Base-by-base conservation (phyloP, 1,139 yeast genomes). In the Spathaspora sp. region DNA sequence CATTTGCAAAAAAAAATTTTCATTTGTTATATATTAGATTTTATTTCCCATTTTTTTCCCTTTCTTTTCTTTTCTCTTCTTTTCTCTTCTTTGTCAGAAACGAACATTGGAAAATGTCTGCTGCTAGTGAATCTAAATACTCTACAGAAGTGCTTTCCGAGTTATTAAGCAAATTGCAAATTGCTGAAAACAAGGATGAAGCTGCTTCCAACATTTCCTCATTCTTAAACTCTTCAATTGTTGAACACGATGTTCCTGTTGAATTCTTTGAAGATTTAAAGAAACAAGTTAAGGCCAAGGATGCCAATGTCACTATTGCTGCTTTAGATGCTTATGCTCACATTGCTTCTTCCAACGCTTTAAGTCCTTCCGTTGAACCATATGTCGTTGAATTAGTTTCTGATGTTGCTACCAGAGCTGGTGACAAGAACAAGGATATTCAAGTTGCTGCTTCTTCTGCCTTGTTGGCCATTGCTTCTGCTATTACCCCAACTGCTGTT, bases 211-310 rank as follows among this genome's bases (percentile, higher is more conserved):
- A 89, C 70, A 88, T 93, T 65, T 83, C 98, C 58, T 83, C 95
- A 54, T 91, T 93, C 80, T 82, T 93, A 75, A 93, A 91, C 78
- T 95, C 97, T 59, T 89, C 95, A 65, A 90, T 91, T 74, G 93
- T 91, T 71, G 99, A 93, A 80, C 98, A 93, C 76, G 98, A 91
- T 76, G 95, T 91, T 59, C 99, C 99, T 64, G 84, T 79, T 65
- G 84, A 83, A 68, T 90, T 91, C 81, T 89, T 91, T 71, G 72
- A 70, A 53, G 84, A 86, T 68, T 82, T 93, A 70, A 78, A 80
- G 71, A 81, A 80, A 64, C 85, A 95, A 61, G 76, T 91, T 65
- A 76, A 78, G 70, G 81, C 83, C 82, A 90, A 91, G 81, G 80
- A 80, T 62, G 73, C 80, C 52, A 65, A 67, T 47, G 75, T 75